Conservation (phyloP, 176 grass and related monocot species). For the Luzula sylvatica region DNA sequence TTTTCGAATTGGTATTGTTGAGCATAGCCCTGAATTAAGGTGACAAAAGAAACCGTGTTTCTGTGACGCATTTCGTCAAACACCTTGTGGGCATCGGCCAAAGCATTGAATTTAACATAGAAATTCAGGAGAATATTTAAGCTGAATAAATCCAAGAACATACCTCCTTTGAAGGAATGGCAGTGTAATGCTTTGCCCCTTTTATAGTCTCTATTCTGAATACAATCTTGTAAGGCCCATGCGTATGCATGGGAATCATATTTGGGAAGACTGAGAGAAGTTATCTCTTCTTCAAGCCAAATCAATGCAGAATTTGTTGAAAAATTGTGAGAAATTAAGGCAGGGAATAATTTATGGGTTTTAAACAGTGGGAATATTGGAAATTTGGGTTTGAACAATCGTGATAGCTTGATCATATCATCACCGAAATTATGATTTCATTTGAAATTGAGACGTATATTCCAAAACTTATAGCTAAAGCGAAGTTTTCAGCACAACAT, state of each 20-base stretch:
- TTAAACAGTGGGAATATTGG: not conserved
- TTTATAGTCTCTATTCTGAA: not conserved
- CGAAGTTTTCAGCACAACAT: no score
- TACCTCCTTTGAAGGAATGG: conserved; percentile 20
- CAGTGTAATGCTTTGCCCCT: conserved; percentile 14
- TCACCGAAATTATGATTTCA: no score
- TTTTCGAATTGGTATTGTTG: not conserved
- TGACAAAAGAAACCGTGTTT: conserved; percentile 32
- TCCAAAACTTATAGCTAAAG: no score
- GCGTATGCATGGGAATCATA: conserved; percentile 29
- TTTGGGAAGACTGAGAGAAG: not conserved
- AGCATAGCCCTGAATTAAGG: conserved; percentile 20
- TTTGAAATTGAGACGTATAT: no score
- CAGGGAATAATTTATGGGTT: not conserved
- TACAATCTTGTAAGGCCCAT: conserved; percentile 17
- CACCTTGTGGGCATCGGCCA: conserved; percentile 5
- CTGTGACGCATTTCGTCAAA: conserved; percentile 26
- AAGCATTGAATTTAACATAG: conserved; percentile 15
- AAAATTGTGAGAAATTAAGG: not conserved
- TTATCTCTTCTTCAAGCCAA: conserved; percentile 9
- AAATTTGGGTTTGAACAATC: not conserved
- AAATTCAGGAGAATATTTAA: conserved; percentile 28
- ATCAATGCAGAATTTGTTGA: not conserved
- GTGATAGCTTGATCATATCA: conserved; percentile 15
- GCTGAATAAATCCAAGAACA: conserved; percentile 27